Evolutionary conservation across 805 yeast species (phyloP), one percentile per base, ranked within the genome.

Genomic region (Pichia pseudocactophila): DNA sequence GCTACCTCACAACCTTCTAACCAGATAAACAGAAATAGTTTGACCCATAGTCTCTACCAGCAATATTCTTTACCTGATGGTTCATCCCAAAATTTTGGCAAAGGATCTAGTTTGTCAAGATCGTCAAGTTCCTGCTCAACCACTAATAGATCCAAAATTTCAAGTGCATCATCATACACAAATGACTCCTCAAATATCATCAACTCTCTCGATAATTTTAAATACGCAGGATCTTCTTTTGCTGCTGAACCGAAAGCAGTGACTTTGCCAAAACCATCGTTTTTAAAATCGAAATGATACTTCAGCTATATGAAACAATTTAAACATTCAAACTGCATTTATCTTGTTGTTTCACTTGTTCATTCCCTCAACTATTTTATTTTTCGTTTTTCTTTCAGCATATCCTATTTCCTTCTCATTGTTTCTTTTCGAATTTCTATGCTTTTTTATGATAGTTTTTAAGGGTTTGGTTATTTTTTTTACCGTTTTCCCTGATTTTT

Each of bases 141-240:
- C 6, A 5, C 13, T 20, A 36, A 32, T n/a, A 22, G 35, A 19
- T 26, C 45, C 4, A 46, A 43, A 34, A 43, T 47, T 18, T 42
- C 28, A 19, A 48, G 48, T 34, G 34, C 49, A 28, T 46, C 50
- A 9, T 36, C 45, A 8, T 40, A 45, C 22, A 35, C 44, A 25
- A 34, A 50, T 25, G 32, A 32, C 26, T 39, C 49, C 16, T 46
- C 50, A 10, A 42, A 49, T 16, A 35, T 48, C 20, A 49, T 51
- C 17, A 56, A 66, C 15, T 4, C 31, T 16, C 46, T 50, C 12
- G 44, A 50, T 16, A 36, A 48, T 25, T 50, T 51, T 18, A 56
- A 66, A 40, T 74, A 73, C 55, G 80, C 80, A 41, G 80, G 80
- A 26, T 69, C 78, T 30, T 70, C 78, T 30, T 74, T 74, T 53